phyloP scores from a whole-genome alignment of 2,329 filamentous ascomycete genomes.

The Colletotrichum zoysiae region DNA sequence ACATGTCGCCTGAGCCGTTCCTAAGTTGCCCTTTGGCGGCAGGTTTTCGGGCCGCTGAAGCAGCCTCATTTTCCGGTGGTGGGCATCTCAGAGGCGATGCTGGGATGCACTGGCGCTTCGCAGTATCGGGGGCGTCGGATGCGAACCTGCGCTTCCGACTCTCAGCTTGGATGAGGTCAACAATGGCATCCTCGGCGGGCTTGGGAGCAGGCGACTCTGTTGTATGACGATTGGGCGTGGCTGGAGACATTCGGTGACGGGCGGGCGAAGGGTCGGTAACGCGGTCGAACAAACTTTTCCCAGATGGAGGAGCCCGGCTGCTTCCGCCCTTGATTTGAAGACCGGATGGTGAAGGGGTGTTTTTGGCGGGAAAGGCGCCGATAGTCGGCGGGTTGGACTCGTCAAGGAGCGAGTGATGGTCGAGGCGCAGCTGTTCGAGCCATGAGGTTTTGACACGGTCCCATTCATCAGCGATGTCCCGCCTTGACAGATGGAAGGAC shows the following conservation, averaged over 20 bases:
- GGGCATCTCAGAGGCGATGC: neutral
- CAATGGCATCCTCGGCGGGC: no score
- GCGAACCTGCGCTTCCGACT: no score
- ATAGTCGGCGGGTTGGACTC: neutral
- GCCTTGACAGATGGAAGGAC: neutral
- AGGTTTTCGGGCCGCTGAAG: neutral
- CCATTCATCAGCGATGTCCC: conserved; percentile 17
- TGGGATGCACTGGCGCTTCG: no score
- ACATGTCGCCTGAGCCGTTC: no score
- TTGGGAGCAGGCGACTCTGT: no score
- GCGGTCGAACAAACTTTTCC: neutral
- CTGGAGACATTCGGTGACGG: no score
- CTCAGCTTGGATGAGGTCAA: no score
- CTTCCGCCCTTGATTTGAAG: conserved; percentile 22
- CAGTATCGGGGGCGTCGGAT: no score
- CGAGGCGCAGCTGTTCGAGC: neutral
- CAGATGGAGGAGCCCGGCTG: neutral
- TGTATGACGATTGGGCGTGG: no score
- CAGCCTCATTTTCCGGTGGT: neutral
- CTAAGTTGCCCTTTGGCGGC: neutral
- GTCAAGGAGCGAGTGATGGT: conserved; percentile 13
- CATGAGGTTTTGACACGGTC: neutral
- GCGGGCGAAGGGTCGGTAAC: no score
- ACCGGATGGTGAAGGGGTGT: neutral
- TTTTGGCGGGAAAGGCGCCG: conserved; percentile 2